phyloP scores from a whole-genome alignment of 2,329 filamentous ascomycete species.

The Colletotrichum sp. region DNA sequence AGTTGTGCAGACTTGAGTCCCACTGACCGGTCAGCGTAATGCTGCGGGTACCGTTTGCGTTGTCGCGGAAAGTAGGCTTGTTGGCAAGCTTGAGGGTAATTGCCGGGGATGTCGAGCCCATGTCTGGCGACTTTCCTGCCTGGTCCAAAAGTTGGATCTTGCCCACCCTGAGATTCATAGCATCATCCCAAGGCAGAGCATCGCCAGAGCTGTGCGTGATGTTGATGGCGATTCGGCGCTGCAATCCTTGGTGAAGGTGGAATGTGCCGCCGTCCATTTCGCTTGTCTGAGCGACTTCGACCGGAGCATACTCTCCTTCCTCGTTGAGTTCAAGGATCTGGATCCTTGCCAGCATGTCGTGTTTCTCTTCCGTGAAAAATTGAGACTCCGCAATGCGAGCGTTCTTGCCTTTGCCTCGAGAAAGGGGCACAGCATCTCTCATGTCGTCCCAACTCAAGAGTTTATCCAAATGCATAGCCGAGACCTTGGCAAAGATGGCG shows the following conservation, averaged over 20 bases:
- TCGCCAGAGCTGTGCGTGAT: conserved; percentile 93
- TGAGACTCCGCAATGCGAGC: conserved; percentile 84
- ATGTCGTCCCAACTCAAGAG: conserved; percentile 99
- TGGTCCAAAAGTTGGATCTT: conserved; percentile 84
- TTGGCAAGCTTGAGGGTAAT: conserved; percentile 79
- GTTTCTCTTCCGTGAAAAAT: conserved; percentile 90
- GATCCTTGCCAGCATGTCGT: conserved; percentile 87
- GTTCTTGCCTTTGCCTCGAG: conserved; percentile 59
- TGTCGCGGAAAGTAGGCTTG: conserved; percentile 80
- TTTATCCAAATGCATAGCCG: conserved; percentile 94
- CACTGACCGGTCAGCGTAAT: conserved; percentile 91
- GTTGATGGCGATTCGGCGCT: conserved; percentile 85
- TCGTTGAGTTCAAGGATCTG: conserved; percentile 94
- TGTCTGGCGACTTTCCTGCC: conserved; percentile 82
- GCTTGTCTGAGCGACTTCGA: conserved; percentile 87
- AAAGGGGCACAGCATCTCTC: conserved; percentile 75
- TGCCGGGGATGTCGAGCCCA: conserved; percentile 74
- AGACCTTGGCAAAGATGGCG: conserved; percentile 90
- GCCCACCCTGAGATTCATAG: conserved; percentile 78
- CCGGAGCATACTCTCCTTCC: conserved; percentile 86
- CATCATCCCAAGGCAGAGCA: conserved; percentile 85
- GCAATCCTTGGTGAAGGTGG: conserved; percentile 93
- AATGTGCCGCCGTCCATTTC: conserved; percentile 89
- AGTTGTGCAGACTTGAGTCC: conserved; percentile 94
- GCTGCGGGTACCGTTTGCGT: conserved; percentile 88